Conservation (phyloP, 257 asterid genomes). For the Lavandula angustifolia region DNA sequence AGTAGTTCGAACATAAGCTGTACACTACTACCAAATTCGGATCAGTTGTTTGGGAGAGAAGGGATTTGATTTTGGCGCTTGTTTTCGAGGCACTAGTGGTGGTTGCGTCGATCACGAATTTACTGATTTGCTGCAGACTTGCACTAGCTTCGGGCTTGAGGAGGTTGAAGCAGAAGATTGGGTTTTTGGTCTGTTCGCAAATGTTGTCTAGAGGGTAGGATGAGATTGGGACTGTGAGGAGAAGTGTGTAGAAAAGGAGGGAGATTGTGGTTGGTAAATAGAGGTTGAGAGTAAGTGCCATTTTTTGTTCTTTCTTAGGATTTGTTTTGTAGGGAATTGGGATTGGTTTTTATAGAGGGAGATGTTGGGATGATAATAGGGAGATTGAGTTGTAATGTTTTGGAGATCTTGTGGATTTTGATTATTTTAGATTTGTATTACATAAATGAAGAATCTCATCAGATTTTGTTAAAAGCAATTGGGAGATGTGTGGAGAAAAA, state of each 20-base stretch:
- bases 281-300: conserved; percentile 15
- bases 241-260: conserved; percentile 14
- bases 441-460: background rate
- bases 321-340: conserved; percentile 14
- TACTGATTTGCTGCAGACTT: conserved; percentile 10
- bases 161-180: conserved; percentile 23
- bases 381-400: too few species aligned
- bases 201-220: conserved; percentile 24
- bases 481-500: background rate
- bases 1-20: conserved; percentile 29
- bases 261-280: background rate
- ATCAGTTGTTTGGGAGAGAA: conserved; percentile 17
- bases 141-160: background rate
- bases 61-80: conserved; percentile 19
- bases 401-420: background rate
- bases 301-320: background rate
- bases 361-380: background rate
- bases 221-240: conserved; percentile 14
- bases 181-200: conserved; percentile 27
- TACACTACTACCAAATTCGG: conserved; percentile 27
- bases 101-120: conserved; percentile 18
- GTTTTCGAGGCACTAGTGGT: background rate
- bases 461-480: background rate
- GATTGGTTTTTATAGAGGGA: background rate
- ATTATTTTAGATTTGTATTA: too few species aligned